Evolutionary conservation across 345 rosid genomes (phyloP), one percentile per base, ranked within the genome.

Genomic region (Citrus inodora): DNA sequence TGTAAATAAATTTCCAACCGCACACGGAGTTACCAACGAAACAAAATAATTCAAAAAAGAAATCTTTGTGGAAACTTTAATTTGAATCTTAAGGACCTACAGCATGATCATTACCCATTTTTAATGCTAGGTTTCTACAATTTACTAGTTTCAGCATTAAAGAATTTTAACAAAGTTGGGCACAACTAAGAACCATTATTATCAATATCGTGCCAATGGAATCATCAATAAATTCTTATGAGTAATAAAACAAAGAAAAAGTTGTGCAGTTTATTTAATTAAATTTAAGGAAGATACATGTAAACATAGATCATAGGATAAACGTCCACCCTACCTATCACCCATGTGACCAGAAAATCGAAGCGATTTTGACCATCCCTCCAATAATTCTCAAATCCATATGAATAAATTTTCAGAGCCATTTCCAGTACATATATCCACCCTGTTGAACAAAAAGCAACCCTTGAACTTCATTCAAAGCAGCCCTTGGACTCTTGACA

Each of bases 381-480:
- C 99, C 98, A 96, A 69, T 94, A 96, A 80, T 96, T 96, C 77
- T 79, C 87, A 58, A 96, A 96, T 78, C 99, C 98, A 66, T 75
- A 92, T 30, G 99, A 81, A 83, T 91, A 96, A 60, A 94, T 84
- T 84, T 96, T 96, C 65, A 96, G 83, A 73, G 92, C 94, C 99
- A 94, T 96, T 92, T 96, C 98, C 85, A 96, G 74, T 65, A 96
- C 92, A 80, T 96, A 96, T 77, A 96, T 86, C 99, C 99, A 96
- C 70, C 98, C 99, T 96, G 95, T 79, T 62, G 75, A 77, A 72
- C 48, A 80, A 51, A 63, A 67, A 74, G 55, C 64, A 77, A 67
- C 37, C 17, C 65, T 61, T 79, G 71, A 82, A 71, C 78, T 70
- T 67, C 74, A 60, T 7, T 60, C 19, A 68, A 17, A 74, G 58